These are phyloP conservation scores for Fusarium annulatum DNA, from an alignment of 2,329 filamentous ascomycete genomes.

Conservation along the genomic window DNA sequence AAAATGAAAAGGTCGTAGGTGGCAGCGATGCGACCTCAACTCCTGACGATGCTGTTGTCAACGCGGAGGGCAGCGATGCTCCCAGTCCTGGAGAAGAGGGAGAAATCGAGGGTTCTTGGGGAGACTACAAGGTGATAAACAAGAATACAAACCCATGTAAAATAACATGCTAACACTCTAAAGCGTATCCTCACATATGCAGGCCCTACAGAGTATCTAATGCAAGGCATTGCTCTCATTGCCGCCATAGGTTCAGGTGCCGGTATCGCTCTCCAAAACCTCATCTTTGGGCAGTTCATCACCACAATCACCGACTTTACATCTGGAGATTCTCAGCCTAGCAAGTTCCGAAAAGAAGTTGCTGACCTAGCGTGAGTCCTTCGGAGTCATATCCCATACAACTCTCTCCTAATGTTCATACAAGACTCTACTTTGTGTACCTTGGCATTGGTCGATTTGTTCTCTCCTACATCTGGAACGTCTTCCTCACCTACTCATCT, in stretches of 20 bases:
- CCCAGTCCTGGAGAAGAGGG: slow-evolving; percentile 13
- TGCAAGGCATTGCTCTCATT: slow-evolving; percentile 45
- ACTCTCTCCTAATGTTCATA: slow-evolving; percentile 36
- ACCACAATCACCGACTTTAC: slow-evolving; percentile 51
- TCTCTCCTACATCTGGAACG: slow-evolving; percentile 60
- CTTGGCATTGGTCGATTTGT: slow-evolving; percentile 65
- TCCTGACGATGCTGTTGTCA: slow-evolving; percentile 16
- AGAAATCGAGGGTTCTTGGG: slow-evolving; percentile 35
- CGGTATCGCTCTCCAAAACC: slow-evolving; percentile 52
- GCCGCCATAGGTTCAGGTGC: slow-evolving; percentile 53
- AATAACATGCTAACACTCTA: slow-evolving; percentile 5
- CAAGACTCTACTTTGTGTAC: slow-evolving; percentile 67
- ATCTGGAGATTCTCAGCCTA: slow-evolving; percentile 39
- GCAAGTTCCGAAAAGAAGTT: slow-evolving; percentile 47
- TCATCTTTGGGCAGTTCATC: slow-evolving; percentile 54
- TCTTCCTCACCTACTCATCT: slow-evolving; percentile 60
- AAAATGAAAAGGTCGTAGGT: slow-evolving; percentile 22
- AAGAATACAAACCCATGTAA: neutral
- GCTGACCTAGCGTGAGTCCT: slow-evolving; percentile 52
- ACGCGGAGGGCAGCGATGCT: slow-evolving; percentile 8
- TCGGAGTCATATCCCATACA: slow-evolving; percentile 8
- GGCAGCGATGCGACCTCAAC: slow-evolving; percentile 2
- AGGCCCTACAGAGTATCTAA: slow-evolving; percentile 42
- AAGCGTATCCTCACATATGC: slow-evolving; percentile 50
- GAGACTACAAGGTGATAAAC: slow-evolving; percentile 37